A percentile compares a stretch with the other conserved stretches of the same genome.
Conservation (phyloP, 768 basidiomycete genomes). For the Rhizopogon vesiculosus region DNA sequence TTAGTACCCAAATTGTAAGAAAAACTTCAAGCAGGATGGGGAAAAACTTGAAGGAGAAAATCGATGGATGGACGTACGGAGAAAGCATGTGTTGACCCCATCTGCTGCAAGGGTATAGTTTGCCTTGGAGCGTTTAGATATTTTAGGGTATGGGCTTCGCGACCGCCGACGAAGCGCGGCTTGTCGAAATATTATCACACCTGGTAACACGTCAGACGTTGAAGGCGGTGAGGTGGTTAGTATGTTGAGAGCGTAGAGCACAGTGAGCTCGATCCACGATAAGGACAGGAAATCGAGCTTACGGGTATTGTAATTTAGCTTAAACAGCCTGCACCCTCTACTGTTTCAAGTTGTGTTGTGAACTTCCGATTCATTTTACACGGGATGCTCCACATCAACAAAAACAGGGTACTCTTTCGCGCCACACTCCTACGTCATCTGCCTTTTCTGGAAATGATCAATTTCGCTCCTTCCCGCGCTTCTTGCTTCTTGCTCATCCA, state of each 20-base stretch:
- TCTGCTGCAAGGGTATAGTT: constrained; percentile 5
- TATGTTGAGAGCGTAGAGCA: not conserved
- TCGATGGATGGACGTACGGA: constrained; percentile 4
- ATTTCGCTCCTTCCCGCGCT: not conserved
- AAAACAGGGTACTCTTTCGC: constrained; percentile 29
- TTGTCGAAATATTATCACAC: not conserved
- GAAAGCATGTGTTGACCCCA: constrained; percentile 10
- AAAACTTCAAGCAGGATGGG: not conserved
- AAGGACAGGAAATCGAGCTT: not conserved
- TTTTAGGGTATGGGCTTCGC: constrained; percentile 6
- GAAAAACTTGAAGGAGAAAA: not conserved
- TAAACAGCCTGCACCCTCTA: not conserved
- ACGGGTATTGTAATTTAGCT: not conserved
- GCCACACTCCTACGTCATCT: constrained; percentile 30
- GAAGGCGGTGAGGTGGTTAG: not conserved
- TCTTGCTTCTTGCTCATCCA: not conserved
- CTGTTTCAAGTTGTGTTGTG: not conserved
- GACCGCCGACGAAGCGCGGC: not conserved
- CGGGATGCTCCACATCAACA: constrained; percentile 27
- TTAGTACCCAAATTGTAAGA: not conserved
- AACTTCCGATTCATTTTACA: constrained; percentile 20
- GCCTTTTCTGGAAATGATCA: constrained; percentile 6
- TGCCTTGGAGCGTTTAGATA: not conserved
- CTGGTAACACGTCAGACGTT: not conserved
- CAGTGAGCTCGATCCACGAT: constrained; percentile 4